These are phyloP conservation scores for Arthrobotrys entomopaga DNA, from an alignment of 2,329 filamentous ascomycete species.

Conservation along the genomic window DNA sequence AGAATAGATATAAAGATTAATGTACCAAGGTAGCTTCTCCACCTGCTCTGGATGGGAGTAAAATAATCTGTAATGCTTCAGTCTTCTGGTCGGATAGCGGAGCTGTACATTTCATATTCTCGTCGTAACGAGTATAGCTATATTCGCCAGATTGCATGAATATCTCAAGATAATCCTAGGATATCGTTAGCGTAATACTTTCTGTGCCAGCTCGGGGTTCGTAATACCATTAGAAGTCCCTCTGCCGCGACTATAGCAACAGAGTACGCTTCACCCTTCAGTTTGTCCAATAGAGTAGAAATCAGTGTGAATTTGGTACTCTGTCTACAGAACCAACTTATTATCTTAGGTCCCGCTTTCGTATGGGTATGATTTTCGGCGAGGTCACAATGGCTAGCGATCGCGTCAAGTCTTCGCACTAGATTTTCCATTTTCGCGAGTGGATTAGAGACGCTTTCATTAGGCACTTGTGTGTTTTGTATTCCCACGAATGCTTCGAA, in stretches of 20 bases:
- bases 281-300: conserved; percentile 17
- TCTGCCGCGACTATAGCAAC: conserved; percentile 28
- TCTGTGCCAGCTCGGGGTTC: neutral
- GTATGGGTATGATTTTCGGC: conserved; percentile 11
- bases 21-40: conserved; percentile 19
- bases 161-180: conserved; percentile 33
- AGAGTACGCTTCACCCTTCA: conserved; percentile 24
- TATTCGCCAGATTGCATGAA: conserved; percentile 32
- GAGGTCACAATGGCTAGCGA: conserved; percentile 36
- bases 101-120: neutral
- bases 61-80: conserved; percentile 17
- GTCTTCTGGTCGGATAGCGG: neutral
- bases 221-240: conserved; percentile 39
- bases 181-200: neutral
- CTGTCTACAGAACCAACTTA: conserved; percentile 47
- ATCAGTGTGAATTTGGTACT: conserved; percentile 43
- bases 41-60: conserved; percentile 24
- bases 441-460: neutral
- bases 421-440: conserved; percentile 26
- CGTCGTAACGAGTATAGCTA: conserved; percentile 25
- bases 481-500: conserved; percentile 41
- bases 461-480: conserved; percentile 17
- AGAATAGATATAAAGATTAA: neutral
- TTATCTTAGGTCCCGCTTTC: conserved; percentile 23
- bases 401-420: conserved; percentile 29